Percentiles rank a stretch among this genome's conserved stretches.
Conservation (phyloP, 1,139 yeast species). For the Sugiyamaella sp. region DNA sequence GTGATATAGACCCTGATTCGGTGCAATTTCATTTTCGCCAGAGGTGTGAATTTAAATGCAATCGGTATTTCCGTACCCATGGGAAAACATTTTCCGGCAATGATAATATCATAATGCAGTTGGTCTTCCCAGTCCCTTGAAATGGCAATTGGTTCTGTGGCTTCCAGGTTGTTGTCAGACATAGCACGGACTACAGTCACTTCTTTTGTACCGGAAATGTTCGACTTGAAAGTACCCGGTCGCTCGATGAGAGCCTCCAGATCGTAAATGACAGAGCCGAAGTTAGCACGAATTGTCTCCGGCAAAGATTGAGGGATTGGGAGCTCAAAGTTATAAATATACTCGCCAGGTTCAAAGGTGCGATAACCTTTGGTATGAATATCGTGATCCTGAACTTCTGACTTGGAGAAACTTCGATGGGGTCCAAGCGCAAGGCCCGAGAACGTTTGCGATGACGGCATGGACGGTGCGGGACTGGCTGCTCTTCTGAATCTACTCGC, state of each 20-base stretch:
- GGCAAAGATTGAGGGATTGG: conserved; percentile 82
- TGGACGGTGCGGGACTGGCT: conserved; percentile 28
- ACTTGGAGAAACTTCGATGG: conserved; percentile 33
- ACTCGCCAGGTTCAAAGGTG: conserved; percentile 76
- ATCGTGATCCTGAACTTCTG: conserved; percentile 40
- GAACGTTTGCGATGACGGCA: conserved; percentile 18
- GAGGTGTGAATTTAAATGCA: conserved; percentile 79
- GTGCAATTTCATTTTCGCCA: conserved; percentile 86
- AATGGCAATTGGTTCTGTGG: conserved; percentile 90
- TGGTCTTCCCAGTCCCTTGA: conserved; percentile 94
- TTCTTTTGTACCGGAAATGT: conserved; percentile 64
- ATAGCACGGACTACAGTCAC: conserved; percentile 75
- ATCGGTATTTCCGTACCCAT: conserved; percentile 82
- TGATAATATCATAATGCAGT: conserved; percentile 82
- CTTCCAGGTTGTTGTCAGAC: conserved; percentile 76
- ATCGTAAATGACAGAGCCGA: conserved; percentile 74
- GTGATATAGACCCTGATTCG: conserved; percentile 82
- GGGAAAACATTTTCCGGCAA: conserved; percentile 84
- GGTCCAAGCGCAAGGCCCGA: conserved; percentile 30
- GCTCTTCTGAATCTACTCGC: conserved; percentile 29
- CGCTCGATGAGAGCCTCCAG: conserved; percentile 73
- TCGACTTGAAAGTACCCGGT: conserved; percentile 82
- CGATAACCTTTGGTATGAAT: conserved; percentile 45
- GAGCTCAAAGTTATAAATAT: conserved; percentile 88
- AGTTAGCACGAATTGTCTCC: conserved; percentile 75